phyloP scores from a whole-genome alignment of 192 early-diverging fungal species.

The Coemansia sp. region DNA sequence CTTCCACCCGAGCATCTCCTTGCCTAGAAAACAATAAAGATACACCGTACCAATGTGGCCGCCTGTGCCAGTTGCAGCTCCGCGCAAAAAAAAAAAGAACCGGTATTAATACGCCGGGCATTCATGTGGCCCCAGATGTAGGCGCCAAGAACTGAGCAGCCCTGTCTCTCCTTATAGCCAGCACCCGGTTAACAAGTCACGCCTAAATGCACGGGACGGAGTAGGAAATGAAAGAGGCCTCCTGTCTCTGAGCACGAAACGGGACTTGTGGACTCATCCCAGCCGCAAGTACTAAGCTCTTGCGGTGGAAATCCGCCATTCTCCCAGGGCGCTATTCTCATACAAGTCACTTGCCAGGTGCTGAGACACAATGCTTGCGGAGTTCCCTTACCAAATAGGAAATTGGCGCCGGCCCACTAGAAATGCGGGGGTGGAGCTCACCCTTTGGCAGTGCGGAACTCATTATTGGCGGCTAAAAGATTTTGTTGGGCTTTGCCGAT shows the following conservation, averaged over 20 bases:
- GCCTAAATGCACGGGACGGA: not conserved
- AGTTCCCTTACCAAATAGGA: slow-evolving; percentile 5
- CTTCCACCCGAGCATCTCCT: not conserved
- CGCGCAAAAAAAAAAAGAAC: not conserved
- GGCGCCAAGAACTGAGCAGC: not conserved
- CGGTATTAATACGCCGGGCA: not conserved
- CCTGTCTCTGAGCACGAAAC: not conserved
- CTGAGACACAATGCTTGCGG: not conserved
- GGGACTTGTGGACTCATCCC: not conserved
- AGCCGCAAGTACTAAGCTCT: not conserved
- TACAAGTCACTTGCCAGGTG: too few relatives aligned
- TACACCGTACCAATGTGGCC: not conserved
- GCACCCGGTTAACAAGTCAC: not conserved
- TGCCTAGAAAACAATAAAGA: not conserved
- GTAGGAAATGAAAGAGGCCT: not conserved
- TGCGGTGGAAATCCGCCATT: not conserved
- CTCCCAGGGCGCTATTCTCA: not conserved
- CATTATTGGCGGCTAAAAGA: too few relatives aligned
- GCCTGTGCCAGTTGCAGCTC: too few relatives aligned
- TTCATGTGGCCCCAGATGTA: not conserved
- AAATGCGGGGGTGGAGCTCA: not conserved
- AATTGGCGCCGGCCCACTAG: not conserved
- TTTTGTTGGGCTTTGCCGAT: not conserved
- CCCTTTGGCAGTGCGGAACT: not conserved
- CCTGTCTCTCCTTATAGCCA: not conserved